Evolutionary conservation across 306 rosid species (phyloP).

Genomic region (Canavalia ensiformis): DNA sequence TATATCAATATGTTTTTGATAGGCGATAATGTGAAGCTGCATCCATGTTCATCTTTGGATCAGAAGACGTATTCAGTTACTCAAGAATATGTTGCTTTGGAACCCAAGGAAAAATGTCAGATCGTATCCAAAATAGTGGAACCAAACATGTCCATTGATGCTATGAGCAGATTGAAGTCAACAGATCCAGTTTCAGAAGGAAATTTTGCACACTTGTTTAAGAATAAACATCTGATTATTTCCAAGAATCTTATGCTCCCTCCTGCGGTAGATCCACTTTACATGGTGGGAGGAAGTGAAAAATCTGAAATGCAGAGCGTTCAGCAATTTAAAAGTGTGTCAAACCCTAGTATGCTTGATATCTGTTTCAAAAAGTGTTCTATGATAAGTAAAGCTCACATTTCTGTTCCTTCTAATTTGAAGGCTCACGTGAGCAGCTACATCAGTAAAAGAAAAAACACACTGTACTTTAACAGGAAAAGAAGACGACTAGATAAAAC

Average conservation of each 20-base stretch:
- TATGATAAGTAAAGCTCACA: conserved; percentile 15
- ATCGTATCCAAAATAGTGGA: conserved; percentile 13
- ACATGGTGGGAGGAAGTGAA: conserved; percentile 28
- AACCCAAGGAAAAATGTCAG: conserved; percentile 43
- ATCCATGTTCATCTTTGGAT: conserved; percentile 39
- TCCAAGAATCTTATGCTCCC: conserved; percentile 29
- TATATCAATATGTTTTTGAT: conserved; percentile 19
- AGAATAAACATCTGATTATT: conserved; percentile 34
- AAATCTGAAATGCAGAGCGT: conserved; percentile 12
- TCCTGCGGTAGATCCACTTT: conserved; percentile 37
- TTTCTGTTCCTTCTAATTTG: conserved; percentile 16
- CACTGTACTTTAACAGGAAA: conserved; percentile 36
- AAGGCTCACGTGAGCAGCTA: conserved; percentile 12
- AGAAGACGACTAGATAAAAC: conserved; percentile 46
- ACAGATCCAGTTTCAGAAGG: conserved; percentile 23
- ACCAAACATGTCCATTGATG: conserved; percentile 23
- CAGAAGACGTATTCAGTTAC: conserved; percentile 29
- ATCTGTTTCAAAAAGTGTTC: conserved; percentile 16
- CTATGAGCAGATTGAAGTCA: conserved; percentile 32
- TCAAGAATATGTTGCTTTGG: conserved; percentile 38
- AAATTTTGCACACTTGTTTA: conserved; percentile 1
- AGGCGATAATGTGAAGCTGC: conserved; percentile 45
- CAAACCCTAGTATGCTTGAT: conserved; percentile 25
- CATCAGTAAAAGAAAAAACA: conserved; percentile 13
- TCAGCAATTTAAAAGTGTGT: conserved; percentile 28